These are phyloP conservation scores for Xerocomellus chrysenteron DNA, from an alignment of 768 basidiomycete species.

Conservation along the genomic window DNA sequence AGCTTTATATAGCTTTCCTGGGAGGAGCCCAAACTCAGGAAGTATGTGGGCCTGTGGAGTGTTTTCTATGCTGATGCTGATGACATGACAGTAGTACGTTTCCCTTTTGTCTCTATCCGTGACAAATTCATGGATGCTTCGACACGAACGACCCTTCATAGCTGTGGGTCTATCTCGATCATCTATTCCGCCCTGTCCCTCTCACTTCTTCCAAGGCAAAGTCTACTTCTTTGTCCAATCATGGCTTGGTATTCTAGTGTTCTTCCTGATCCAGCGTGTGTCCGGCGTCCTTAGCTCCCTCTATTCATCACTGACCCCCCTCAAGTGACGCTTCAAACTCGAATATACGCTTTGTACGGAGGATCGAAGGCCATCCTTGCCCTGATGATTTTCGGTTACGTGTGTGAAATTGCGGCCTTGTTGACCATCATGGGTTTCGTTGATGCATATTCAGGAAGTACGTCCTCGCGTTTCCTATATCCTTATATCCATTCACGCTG, in stretches of 20 bases:
- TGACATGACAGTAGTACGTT: conserved; percentile 15
- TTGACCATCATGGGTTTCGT: conserved; percentile 3
- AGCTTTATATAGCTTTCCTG: conserved; percentile 12
- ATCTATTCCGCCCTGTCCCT: neutral
- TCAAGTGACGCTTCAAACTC: conserved; percentile 17
- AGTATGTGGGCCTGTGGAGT: neutral
- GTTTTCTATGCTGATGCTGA: conserved; percentile 5
- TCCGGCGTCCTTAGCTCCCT: neutral
- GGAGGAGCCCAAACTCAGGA: conserved; percentile 1
- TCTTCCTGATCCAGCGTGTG: conserved; percentile 15
- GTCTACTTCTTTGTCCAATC: conserved; percentile 12
- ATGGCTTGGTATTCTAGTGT: conserved; percentile 6
- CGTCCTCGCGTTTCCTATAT: neutral
- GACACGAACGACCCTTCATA: neutral
- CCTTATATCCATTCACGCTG: neutral
- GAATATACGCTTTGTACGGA: conserved; percentile 15
- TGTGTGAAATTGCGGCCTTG: conserved; percentile 14
- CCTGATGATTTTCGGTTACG: conserved; percentile 8
- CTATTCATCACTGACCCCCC: neutral
- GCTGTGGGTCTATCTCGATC: conserved; percentile 13
- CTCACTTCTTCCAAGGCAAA: conserved; percentile 10
- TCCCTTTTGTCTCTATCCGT: neutral
- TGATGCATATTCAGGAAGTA: conserved; percentile 2
- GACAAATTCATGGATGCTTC: neutral
- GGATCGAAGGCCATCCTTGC: conserved; percentile 10